These are phyloP conservation scores for Eragrostis nindensis DNA, from an alignment of 176 grass and related monocot genomes.

Conservation along the genomic window DNA sequence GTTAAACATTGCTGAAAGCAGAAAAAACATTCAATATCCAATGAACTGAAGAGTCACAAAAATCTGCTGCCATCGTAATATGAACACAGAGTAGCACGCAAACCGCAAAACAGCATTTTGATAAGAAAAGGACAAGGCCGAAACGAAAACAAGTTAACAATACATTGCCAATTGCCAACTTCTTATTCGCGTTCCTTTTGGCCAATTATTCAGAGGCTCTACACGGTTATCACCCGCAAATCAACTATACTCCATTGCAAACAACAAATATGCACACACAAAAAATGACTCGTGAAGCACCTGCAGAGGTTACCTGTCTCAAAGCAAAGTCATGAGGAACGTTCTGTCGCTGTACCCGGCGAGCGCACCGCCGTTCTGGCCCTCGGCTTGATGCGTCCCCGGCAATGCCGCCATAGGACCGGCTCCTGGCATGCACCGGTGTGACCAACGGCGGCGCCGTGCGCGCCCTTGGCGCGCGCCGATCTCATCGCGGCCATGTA, in stretches of 20 bases:
- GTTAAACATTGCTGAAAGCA: no score
- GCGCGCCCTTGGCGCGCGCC: no score
- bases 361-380: background rate
- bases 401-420: background rate
- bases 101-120: background rate
- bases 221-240: background rate
- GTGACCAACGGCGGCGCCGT: constrained; percentile 30
- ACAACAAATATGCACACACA: background rate
- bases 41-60: no score
- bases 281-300: background rate
- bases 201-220: background rate
- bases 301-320: background rate
- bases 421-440: constrained; percentile 30
- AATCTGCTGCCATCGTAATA: no score
- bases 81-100: no score
- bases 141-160: background rate
- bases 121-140: no score
- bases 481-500: constrained; percentile 76
- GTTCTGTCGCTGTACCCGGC: constrained; percentile 33
- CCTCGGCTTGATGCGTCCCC: constrained; percentile 61
- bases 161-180: background rate
- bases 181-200: constrained; percentile 17
- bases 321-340: no score
- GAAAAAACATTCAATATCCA: no score
- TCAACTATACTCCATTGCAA: background rate